A percentile compares a stretch with the other conserved stretches of the same genome.
Evolutionary conservation across 192 early-diverging fungal genomes (phyloP).

Genomic region (Oehlia diaphana): DNA sequence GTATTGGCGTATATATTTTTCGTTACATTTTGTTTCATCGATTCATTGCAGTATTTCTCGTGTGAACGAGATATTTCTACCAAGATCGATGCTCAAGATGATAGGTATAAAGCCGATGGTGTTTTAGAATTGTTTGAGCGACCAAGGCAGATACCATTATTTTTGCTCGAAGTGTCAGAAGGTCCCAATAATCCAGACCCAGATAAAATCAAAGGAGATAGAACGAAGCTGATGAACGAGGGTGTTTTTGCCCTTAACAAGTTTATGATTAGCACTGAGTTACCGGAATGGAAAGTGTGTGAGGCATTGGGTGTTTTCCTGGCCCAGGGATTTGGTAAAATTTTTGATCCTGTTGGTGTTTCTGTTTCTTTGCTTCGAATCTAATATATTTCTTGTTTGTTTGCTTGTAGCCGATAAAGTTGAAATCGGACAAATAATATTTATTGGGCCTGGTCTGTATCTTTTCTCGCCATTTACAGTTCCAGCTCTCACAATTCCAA

Average conservation of each 20-base stretch:
- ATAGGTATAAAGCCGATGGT: conserved; percentile 8
- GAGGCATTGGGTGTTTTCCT: background rate
- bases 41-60: conserved; percentile 8
- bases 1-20: conserved; percentile 1
- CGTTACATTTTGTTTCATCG: background rate
- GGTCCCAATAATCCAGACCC: background rate
- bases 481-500: background rate
- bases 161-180: background rate
- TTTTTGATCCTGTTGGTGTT: no score
- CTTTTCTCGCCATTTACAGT: conserved; percentile 10
- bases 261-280: background rate
- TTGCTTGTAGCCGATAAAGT: background rate
- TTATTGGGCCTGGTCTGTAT: background rate
- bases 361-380: background rate
- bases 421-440: conserved; percentile 11
- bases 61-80: background rate
- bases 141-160: conserved; percentile 1
- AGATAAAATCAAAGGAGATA: conserved; percentile 4
- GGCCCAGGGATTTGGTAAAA: conserved; percentile 2
- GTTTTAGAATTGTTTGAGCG: background rate
- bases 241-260: conserved; percentile 14
- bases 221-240: background rate
- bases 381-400: background rate
- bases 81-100: background rate
- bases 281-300: background rate